Evolutionary conservation across 441 rosid genomes (phyloP), one percentile per base, ranked within the genome.

Genomic region (Arabidopsis lyrata): DNA sequence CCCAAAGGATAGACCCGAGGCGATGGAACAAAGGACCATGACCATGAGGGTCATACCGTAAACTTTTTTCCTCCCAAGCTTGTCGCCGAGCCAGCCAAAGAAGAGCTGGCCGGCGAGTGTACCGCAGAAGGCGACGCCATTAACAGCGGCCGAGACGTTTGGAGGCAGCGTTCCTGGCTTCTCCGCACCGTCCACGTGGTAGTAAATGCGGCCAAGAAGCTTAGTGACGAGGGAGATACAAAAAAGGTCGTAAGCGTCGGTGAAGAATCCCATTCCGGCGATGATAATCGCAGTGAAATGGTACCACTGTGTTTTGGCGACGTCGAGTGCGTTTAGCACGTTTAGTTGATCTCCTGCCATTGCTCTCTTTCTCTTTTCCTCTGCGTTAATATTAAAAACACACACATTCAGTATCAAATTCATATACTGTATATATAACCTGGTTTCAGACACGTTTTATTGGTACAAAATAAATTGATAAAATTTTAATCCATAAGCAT

Each of bases 241-340:
- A 53, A 87, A 87, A 13, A 87, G 88, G 63, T 87, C 92, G 49
- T 85, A 87, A 0, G 92, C 92, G 18, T 84, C 89, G 1, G 92
- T 84, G 83, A 87, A 87, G 52, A 87, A 88, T 59, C 92, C 90
- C 92, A 88, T 88, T 36, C 90, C 92, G 1, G 90, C 92, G 5
- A 88, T 83, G 3, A 88, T 71, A 41, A 88, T 86, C 5, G 90
- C 87, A 0, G 88, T 86, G 77, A 88, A 88, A 77, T 88, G 92
- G 77, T 88, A 88, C 85, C 80, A 78, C 58, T 86, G 90, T 0
- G 88, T 88, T 74, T 88, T 88, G n/a, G 90, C 90, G 3, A 74
- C 76, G 55, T 88, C 92, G 24, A 88, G 92, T 68, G 92, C 92
- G 31, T 65, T 80, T 14, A 88, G 82, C 81, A 88, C 90, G 13